Evolutionary conservation across 768 basidiomycete genomes (phyloP).

Genomic region (Holtermannia corniformis): DNA sequence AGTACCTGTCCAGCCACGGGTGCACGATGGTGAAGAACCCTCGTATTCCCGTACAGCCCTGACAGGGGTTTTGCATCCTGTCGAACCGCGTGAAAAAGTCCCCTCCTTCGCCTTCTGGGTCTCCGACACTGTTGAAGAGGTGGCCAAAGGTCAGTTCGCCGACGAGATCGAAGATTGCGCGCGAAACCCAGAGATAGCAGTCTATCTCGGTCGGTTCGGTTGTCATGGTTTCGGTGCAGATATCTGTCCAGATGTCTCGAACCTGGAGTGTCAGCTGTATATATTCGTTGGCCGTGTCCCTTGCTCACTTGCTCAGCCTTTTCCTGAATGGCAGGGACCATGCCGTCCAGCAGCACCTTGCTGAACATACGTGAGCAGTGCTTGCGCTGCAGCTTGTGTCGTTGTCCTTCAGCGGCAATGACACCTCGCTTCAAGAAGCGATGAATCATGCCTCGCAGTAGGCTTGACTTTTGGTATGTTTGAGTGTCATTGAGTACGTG

Average conservation of each 20-base stretch:
- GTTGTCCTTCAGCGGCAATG: slow-evolving; percentile 15
- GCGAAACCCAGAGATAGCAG: slow-evolving; percentile 7
- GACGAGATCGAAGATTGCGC: slow-evolving; percentile 16
- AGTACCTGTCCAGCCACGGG: slow-evolving; percentile 10
- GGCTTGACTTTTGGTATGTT: slow-evolving; percentile 9
- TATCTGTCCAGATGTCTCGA: slow-evolving; percentile 11
- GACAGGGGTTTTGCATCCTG: slow-evolving; percentile 11
- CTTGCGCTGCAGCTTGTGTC: slow-evolving; percentile 18
- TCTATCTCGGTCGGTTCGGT: slow-evolving; percentile 8
- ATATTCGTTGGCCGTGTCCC: neutral
- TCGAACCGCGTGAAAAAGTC: slow-evolving; percentile 11
- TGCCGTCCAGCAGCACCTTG: slow-evolving; percentile 10
- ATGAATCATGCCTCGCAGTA: slow-evolving; percentile 8
- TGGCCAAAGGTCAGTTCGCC: slow-evolving; percentile 15
- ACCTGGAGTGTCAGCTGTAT: slow-evolving; percentile 5
- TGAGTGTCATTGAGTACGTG: slow-evolving; percentile 10
- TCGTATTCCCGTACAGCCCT: slow-evolving; percentile 4
- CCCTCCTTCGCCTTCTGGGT: slow-evolving; percentile 12
- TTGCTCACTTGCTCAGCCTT: slow-evolving; percentile 14
- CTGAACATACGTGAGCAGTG: slow-evolving; percentile 14
- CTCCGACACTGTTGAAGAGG: slow-evolving; percentile 5
- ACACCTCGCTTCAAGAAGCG: slow-evolving; percentile 16
- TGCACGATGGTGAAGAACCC: slow-evolving; percentile 6
- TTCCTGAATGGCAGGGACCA: slow-evolving; percentile 10
- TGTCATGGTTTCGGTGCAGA: slow-evolving; percentile 2